A percentile compares a stretch with the other conserved stretches of the same genome.
Conservation (phyloP, 1,284 basidiomycete species). For the Leccinum solheimii region DNA sequence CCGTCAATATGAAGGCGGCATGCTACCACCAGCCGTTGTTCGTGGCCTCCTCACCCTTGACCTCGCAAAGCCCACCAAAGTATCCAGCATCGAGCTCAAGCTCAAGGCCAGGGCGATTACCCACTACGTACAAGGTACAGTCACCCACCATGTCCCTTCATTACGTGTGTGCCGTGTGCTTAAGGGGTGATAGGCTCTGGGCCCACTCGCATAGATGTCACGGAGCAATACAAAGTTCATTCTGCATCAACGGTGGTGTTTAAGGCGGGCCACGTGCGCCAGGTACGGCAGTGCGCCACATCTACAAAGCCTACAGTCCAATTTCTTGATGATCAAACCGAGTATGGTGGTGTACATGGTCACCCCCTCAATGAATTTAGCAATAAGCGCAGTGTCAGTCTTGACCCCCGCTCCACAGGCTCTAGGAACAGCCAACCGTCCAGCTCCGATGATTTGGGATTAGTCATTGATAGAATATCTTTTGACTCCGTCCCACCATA, state of each 20-base stretch:
- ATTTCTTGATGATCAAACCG: constrained; percentile 5
- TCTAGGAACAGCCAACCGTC: constrained; percentile 3
- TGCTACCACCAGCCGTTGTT: constrained; percentile 73
- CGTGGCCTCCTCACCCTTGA: constrained; percentile 86
- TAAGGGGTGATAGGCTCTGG: constrained; percentile 62
- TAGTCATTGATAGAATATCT: neutral
- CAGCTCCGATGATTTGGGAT: constrained; percentile 6
- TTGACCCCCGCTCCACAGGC: constrained; percentile 10
- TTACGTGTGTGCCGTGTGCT: constrained; percentile 1
- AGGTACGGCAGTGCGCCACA: constrained; percentile 5
- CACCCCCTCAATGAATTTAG: neutral
- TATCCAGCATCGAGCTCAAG: constrained; percentile 83
- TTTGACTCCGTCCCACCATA: constrained; percentile 24
- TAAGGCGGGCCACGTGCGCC: constrained; percentile 43
- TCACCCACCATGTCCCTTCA: neutral
- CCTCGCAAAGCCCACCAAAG: constrained; percentile 80
- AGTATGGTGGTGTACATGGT: neutral
- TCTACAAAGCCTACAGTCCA: constrained; percentile 16
- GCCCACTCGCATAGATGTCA: constrained; percentile 74
- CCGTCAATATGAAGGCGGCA: constrained; percentile 43
- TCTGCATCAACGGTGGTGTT: constrained; percentile 77
- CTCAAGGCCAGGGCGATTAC: constrained; percentile 69
- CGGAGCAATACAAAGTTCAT: constrained; percentile 80
- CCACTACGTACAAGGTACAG: constrained; percentile 82
- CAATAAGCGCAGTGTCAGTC: constrained; percentile 15